Evolutionary conservation across 1,139 yeast genomes (phyloP).

Genomic region (Geotrichum australiense): DNA sequence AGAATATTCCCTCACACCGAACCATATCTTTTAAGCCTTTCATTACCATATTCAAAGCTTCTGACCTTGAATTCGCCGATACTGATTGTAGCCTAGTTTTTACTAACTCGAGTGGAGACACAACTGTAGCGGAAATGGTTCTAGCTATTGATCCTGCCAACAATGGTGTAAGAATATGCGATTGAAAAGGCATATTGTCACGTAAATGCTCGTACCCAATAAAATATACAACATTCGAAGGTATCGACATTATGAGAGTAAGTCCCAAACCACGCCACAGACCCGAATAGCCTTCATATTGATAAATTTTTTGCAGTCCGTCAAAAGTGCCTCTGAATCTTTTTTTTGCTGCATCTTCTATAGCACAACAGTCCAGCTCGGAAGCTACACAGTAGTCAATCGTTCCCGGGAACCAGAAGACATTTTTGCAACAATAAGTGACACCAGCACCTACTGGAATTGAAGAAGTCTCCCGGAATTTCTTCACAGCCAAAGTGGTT

Average conservation of each 20-base stretch:
- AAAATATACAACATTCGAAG: constrained; percentile 88
- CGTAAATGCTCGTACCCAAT: constrained; percentile 86
- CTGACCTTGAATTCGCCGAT: constrained; percentile 24
- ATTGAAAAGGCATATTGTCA: constrained; percentile 58
- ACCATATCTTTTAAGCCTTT: constrained; percentile 53
- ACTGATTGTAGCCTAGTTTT: constrained; percentile 87
- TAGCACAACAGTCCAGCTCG: constrained; percentile 33
- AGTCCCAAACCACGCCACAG: constrained; percentile 87
- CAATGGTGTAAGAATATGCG: constrained; percentile 59
- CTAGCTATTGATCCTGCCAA: constrained; percentile 85
- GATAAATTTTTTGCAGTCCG: constrained; percentile 59
- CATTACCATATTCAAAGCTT: constrained; percentile 38
- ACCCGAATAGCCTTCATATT: constrained; percentile 66
- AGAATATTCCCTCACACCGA: constrained; percentile 48
- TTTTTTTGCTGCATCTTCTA: constrained; percentile 31
- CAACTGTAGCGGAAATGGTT: constrained; percentile 70
- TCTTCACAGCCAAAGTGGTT: constrained; percentile 19
- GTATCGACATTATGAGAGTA: constrained; percentile 82
- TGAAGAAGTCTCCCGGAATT: constrained; percentile 20
- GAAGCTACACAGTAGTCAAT: constrained; percentile 38
- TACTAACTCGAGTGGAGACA: constrained; percentile 81
- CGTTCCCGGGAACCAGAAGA: constrained; percentile 36
- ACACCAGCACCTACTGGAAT: constrained; percentile 31
- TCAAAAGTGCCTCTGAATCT: constrained; percentile 56
- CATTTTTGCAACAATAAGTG: constrained; percentile 38